phyloP scores from a whole-genome alignment of 75 land plant species.

The Pinus tabuliformis region DNA sequence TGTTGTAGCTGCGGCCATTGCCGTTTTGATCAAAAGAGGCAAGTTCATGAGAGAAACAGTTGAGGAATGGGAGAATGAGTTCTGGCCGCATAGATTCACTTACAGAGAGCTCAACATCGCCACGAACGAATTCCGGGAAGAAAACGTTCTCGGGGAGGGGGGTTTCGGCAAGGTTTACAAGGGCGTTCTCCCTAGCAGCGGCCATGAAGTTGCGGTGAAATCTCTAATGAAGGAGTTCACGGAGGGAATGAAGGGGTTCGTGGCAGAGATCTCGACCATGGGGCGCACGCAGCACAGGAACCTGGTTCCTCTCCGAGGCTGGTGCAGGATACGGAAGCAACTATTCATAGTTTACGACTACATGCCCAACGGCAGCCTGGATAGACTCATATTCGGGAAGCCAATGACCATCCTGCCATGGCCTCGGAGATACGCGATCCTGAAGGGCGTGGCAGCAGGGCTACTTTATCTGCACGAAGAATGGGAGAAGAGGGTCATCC shows the following conservation, averaged over 20 bases:
- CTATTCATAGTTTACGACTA: conserved; percentile 44
- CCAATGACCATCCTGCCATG: conserved; percentile 16
- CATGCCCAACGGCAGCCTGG: conserved; percentile 55
- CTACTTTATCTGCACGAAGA: conserved; percentile 17
- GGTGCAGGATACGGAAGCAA: conserved; percentile 34
- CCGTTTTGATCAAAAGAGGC: neutral
- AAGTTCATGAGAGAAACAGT: conserved; percentile 9
- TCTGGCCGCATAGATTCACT: conserved; percentile 30
- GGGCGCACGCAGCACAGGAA: conserved; percentile 63
- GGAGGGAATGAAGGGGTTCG: conserved; percentile 62
- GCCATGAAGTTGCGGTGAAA: conserved; percentile 43
- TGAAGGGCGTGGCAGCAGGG: conserved; percentile 45
- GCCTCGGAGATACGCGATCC: conserved; percentile 35
- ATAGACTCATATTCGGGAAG: conserved; percentile 30
- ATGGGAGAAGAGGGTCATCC: conserved; percentile 15
- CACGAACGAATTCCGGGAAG: conserved; percentile 40
- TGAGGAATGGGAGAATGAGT: conserved; percentile 45
- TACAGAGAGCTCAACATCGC: conserved; percentile 46
- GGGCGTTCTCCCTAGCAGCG: conserved; percentile 21
- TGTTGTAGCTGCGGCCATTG: neutral
- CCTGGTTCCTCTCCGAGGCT: conserved; percentile 59
- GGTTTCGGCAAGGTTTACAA: conserved; percentile 54
- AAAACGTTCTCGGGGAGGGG: conserved; percentile 32
- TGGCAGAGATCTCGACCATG: conserved; percentile 57
- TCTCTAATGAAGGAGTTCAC: conserved; percentile 35